A percentile compares a stretch with the other conserved stretches of the same genome.
Evolutionary conservation across 257 asterid species (phyloP).

Genomic region (Scutellaria minor): DNA sequence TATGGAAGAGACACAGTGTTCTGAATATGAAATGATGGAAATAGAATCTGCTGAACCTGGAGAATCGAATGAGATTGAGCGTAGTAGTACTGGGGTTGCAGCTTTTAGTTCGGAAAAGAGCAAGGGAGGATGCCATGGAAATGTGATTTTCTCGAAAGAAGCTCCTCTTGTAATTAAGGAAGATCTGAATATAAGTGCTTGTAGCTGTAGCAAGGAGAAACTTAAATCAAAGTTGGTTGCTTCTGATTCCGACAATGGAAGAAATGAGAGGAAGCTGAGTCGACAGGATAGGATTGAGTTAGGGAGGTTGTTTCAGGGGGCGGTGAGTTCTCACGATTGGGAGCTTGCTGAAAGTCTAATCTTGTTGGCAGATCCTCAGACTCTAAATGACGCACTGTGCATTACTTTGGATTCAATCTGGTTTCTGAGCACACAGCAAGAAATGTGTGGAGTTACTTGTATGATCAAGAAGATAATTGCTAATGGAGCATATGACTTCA

Average conservation of each 20-base stretch:
- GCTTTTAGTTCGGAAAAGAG: slow-evolving; percentile 46
- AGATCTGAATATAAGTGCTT: slow-evolving; percentile 48
- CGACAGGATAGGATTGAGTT: slow-evolving; percentile 82
- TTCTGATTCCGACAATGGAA: slow-evolving; percentile 53
- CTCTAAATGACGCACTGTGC: slow-evolving; percentile 84
- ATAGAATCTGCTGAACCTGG: slow-evolving; percentile 53
- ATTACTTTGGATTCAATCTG: slow-evolving; percentile 86
- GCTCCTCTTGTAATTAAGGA: slow-evolving; percentile 57
- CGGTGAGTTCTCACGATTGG: slow-evolving; percentile 86
- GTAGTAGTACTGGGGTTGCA: slow-evolving; percentile 36
- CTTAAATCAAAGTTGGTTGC: slow-evolving; percentile 60
- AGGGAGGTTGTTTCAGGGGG: slow-evolving; percentile 85
- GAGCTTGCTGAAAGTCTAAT: slow-evolving; percentile 82
- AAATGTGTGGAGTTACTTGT: slow-evolving; percentile 66
- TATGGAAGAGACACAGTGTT: slow-evolving; percentile 41
- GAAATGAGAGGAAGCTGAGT: slow-evolving; percentile 70
- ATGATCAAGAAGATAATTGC: slow-evolving; percentile 71
- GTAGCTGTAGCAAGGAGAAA: slow-evolving; percentile 74
- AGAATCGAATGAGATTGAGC: slow-evolving; percentile 30
- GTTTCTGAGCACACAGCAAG: slow-evolving; percentile 77
- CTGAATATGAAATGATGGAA: slow-evolving; percentile 64
- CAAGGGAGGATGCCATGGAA: slow-evolving; percentile 58
- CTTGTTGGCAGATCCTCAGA: slow-evolving; percentile 78
- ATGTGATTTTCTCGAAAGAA: slow-evolving; percentile 67
- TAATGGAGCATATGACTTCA: slow-evolving; percentile 86